Evolutionary conservation across 2,329 filamentous ascomycete genomes (phyloP), one percentile per base, ranked within the genome.

Genomic region (Trichothecium sympodiale): DNA sequence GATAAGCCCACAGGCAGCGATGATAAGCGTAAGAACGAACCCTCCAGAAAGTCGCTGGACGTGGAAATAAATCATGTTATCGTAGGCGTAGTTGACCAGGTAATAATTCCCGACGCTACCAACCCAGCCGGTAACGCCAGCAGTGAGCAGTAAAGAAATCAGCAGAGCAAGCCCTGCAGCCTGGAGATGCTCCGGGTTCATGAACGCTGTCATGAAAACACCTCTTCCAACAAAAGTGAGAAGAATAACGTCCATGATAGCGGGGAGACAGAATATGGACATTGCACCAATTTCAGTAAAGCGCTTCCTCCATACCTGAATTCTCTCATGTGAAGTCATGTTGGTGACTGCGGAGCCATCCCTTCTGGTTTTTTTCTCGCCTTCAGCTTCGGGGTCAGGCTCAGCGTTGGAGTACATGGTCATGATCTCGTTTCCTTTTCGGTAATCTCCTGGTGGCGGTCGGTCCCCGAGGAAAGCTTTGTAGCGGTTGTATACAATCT

Each of bases 81-180:
- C 54, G 41, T 58, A 59, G 13, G 55, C 56, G 37, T 54, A 57
- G 33, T 44, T 54, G 26, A 49, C 51, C 27, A 78, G 62, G 43
- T 79, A 80, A 50, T 77, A 80, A 23, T 70, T 72, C 2, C 74
- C 75, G 18, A 71, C 71, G 38, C 71, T 74, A 6, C 71, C 71
- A 29, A 78, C 74, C 73, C 72, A 78, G 6, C 73, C 75, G 17
- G 73, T 74, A 32, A 77, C 69, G 5, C 68, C 74, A 29, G 74
- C 73, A 7, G 71, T 74, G 17, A 78, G 56, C 10, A 79, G 53
- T 7, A 78, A 57, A 3, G 73, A 69, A 10, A 72, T 67, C 59
- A 79, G 67, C 29, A 79, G 51, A 2, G 71, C 74, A 34, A 67
- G 62, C 13, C 53, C 57, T 1, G 73, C 75, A 2, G 72, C 73